These are phyloP conservation scores for Nyctanthes arbortristis DNA, from an alignment of 257 asterid genomes.

Conservation along the genomic window DNA sequence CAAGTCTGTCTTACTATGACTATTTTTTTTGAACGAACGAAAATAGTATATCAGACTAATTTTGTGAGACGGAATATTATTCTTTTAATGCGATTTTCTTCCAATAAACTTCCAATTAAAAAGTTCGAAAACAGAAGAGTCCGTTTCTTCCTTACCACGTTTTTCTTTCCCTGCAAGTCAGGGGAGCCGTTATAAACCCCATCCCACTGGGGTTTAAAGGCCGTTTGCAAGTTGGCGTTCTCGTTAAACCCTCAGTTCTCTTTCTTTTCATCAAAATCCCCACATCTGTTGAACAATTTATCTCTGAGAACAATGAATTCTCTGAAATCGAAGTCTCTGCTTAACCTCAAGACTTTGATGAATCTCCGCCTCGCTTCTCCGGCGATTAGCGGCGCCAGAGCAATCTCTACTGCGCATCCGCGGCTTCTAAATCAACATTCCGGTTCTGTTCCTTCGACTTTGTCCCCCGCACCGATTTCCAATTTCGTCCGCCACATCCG, in stretches of 20 bases:
- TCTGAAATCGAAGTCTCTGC: constrained; percentile 42
- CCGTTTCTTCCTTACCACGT: too few species aligned
- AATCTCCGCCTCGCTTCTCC: constrained; percentile 36
- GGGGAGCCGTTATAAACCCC: too few species aligned
- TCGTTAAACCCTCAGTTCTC: neutral
- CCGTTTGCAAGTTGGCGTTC: too few species aligned
- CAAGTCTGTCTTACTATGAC: too few species aligned
- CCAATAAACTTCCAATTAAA: too few species aligned
- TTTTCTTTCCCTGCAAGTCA: too few species aligned
- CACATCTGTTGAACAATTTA: neutral
- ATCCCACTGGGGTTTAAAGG: too few species aligned
- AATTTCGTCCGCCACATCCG: constrained; percentile 67
- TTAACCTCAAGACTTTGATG: constrained; percentile 41
- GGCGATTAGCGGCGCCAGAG: constrained; percentile 5
- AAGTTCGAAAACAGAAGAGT: too few species aligned
- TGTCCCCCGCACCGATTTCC: constrained; percentile 33
- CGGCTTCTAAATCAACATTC: constrained; percentile 44
- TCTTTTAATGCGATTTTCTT: too few species aligned
- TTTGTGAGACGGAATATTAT: too few species aligned
- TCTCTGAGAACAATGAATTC: constrained; percentile 42
- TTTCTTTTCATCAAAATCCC: neutral
- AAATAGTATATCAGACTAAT: too few species aligned
- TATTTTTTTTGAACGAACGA: too few species aligned
- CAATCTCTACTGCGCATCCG: constrained; percentile 57
- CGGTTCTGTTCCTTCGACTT: constrained; percentile 24